Conservation (phyloP, 768 basidiomycete species). For the Tricholoma sp. region DNA sequence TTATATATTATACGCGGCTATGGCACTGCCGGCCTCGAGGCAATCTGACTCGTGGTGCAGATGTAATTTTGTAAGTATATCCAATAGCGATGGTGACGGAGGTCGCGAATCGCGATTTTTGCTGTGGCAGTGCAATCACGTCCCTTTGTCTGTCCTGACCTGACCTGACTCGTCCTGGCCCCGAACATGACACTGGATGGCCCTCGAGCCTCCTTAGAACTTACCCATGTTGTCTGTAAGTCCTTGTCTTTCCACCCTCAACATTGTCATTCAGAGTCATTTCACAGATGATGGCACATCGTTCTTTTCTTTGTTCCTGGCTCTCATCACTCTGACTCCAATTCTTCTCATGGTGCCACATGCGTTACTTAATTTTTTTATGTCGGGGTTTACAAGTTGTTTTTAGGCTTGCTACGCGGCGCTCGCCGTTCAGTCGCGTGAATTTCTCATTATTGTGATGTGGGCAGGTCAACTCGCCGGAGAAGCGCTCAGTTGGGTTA, state of each 20-base stretch:
- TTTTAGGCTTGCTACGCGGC: slow-evolving; percentile 75
- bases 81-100: too few species aligned
- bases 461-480: slow-evolving; percentile 75
- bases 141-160: too few species aligned
- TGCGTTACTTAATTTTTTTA: not conserved
- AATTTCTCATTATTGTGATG: slow-evolving; percentile 77
- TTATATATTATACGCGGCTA: not conserved
- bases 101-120: too few species aligned
- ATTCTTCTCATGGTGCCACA: slow-evolving; percentile 64
- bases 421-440: slow-evolving; percentile 69
- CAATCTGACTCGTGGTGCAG: not conserved
- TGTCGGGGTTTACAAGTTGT: not conserved
- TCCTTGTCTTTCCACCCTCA: not conserved
- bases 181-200: not conserved
- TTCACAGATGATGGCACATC: slow-evolving; percentile 58
- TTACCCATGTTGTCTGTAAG: slow-evolving; percentile 67
- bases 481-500: slow-evolving; percentile 62
- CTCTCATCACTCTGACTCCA: slow-evolving; percentile 62
- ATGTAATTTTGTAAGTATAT: not conserved
- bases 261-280: not conserved
- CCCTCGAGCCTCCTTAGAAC: slow-evolving; percentile 43
- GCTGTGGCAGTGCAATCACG: not conserved
- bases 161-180: too few species aligned
- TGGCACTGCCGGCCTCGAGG: not conserved
- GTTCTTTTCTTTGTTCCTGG: slow-evolving; percentile 48